Conservation (phyloP, 2,329 filamentous ascomycete species). For the Hansfordia pulvinata region DNA sequence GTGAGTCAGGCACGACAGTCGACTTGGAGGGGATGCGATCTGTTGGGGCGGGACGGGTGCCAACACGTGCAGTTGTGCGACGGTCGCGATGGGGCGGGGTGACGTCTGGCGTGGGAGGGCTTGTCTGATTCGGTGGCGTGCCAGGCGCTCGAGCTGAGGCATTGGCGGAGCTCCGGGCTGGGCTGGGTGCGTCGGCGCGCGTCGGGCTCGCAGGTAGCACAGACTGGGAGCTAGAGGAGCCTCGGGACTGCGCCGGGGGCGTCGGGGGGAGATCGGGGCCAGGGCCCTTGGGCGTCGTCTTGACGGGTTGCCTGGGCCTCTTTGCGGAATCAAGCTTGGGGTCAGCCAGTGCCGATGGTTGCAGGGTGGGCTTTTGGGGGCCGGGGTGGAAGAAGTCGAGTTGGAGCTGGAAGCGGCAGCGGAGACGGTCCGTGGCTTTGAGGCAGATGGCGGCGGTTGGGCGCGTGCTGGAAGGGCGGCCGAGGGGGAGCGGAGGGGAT, state of each 20-base stretch:
- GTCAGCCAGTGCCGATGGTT: too few species aligned
- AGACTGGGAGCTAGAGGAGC: slow-evolving; percentile 37
- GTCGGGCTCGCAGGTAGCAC: slow-evolving; percentile 27
- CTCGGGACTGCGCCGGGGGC: slow-evolving; percentile 45
- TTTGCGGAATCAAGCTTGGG: too few species aligned
- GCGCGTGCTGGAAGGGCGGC: background rate
- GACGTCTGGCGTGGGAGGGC: slow-evolving; percentile 61
- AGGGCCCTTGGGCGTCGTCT: too few species aligned
- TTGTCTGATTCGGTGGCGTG: slow-evolving; percentile 52
- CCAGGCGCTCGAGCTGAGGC: slow-evolving; percentile 27
- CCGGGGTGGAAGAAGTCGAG: too few species aligned
- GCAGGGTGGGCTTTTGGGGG: too few species aligned
- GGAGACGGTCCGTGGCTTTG: background rate
- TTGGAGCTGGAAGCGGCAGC: too few species aligned
- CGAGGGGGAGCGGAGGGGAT: background rate
- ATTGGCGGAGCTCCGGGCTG: slow-evolving; percentile 23
- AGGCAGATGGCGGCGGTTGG: background rate
- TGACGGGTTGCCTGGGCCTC: too few species aligned
- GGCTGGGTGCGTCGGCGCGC: slow-evolving; percentile 21
- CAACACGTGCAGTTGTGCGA: slow-evolving; percentile 28
- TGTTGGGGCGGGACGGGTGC: slow-evolving; percentile 28
- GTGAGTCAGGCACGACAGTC: slow-evolving; percentile 35
- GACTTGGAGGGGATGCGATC: slow-evolving; percentile 37
- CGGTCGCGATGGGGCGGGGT: slow-evolving; percentile 48
- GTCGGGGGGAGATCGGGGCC: slow-evolving; percentile 46